These are phyloP conservation scores for Boletus insuetus DNA, from an alignment of 768 basidiomycete species.

Conservation along the genomic window DNA sequence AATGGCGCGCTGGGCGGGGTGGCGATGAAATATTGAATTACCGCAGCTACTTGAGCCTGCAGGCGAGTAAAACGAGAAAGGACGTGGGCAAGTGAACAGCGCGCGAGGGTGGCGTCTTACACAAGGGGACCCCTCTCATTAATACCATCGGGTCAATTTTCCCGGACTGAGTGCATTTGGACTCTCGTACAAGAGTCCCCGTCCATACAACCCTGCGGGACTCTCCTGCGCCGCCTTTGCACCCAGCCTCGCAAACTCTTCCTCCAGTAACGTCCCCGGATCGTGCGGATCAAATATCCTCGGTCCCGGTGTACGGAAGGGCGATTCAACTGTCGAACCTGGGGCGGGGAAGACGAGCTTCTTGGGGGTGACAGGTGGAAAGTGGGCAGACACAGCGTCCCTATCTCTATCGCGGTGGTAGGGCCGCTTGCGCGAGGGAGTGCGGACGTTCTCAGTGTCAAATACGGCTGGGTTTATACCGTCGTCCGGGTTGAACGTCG, in stretches of 20 bases:
- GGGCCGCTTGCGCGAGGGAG: slow-evolving; percentile 45
- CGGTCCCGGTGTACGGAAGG: slow-evolving; percentile 49
- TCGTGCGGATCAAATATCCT: slow-evolving; percentile 70
- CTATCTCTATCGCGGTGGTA: slow-evolving; percentile 28
- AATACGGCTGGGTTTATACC: slow-evolving; percentile 38
- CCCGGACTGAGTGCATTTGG: slow-evolving; percentile 62
- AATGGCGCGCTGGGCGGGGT: neutral
- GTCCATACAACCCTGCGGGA: slow-evolving; percentile 64
- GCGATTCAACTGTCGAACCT: slow-evolving; percentile 33
- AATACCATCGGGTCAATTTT: slow-evolving; percentile 53
- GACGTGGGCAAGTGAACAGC: neutral
- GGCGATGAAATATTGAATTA: neutral
- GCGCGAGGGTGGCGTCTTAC: neutral
- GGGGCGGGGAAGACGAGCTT: slow-evolving; percentile 36
- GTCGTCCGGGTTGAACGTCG: slow-evolving; percentile 25
- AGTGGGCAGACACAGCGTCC: slow-evolving; percentile 16
- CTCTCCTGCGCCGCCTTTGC: slow-evolving; percentile 49
- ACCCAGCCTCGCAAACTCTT: slow-evolving; percentile 61
- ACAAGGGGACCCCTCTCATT: slow-evolving; percentile 9
- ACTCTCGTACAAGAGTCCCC: slow-evolving; percentile 66
- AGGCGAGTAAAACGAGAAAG: no score
- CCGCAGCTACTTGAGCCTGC: no score
- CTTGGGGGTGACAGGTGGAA: slow-evolving; percentile 44
- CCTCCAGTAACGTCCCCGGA: slow-evolving; percentile 63
- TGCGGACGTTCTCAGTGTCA: slow-evolving; percentile 39